phyloP scores from a whole-genome alignment of 176 grass and related monocot genomes.

The Pharus latifolius region DNA sequence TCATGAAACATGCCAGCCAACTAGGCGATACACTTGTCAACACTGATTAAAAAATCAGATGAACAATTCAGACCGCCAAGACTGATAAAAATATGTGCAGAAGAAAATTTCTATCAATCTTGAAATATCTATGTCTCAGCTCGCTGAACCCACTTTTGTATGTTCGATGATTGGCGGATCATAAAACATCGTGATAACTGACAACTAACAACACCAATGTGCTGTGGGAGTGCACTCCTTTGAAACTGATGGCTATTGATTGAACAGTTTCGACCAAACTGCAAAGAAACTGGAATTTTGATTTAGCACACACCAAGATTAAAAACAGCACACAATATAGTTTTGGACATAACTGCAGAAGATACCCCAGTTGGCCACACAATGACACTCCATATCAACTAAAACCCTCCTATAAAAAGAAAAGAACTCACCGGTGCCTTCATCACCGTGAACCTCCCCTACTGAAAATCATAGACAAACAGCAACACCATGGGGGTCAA shows the following conservation, averaged over 20 bases:
- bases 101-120: too few species aligned
- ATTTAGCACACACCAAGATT: too few species aligned
- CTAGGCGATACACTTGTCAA: background rate
- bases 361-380: background rate
- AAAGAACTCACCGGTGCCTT: background rate
- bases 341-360: background rate
- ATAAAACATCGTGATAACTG: background rate
- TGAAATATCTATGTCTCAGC: too few species aligned
- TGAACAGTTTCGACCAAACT: background rate
- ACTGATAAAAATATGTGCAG: too few species aligned
- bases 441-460: background rate
- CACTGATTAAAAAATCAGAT: background rate
- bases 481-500: conserved; percentile 23
- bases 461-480: conserved; percentile 6
- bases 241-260: background rate
- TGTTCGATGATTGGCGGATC: background rate
- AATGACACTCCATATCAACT: background rate
- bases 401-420: conserved; percentile 24
- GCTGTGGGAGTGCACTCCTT: background rate
- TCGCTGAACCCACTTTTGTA: background rate
- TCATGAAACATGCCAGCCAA: background rate
- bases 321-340: background rate
- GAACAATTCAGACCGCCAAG: background rate
- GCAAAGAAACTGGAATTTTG: background rate
- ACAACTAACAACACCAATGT: background rate